Base-by-base conservation (phyloP, 1,284 basidiomycete species). In the Rugiboletus extremiorientalis region DNA sequence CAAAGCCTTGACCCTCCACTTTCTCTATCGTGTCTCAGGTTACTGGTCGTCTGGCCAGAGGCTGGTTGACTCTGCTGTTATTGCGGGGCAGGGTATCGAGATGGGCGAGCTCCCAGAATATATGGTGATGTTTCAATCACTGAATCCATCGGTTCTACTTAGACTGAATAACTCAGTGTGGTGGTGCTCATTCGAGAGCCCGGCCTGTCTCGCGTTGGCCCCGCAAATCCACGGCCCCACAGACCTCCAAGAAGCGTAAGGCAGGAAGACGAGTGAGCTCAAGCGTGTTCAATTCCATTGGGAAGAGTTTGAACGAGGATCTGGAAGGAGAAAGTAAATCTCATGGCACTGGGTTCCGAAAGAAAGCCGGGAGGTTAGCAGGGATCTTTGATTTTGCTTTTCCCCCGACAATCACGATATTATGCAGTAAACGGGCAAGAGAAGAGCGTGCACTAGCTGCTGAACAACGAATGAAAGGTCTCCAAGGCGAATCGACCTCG, bases 1-100 rank as follows among this genome's bases (percentile, higher is more conserved):
- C 36, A 6, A 43, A 22, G 6, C 27, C 14, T 41, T 69, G 50
- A 67, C 47, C 20, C 20, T 52, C 12, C 34, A n/a, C 14, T 30
- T 59, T 34, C 52, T 58, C 23, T 36, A n/a, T 47, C 52, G 36
- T 9, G 23, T 45, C 20, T 30, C 59, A 91, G 89, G 89, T 8
- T 89, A 87, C 64, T 92, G 89, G 88, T 92, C 90, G 20, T 84
- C 86, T 47, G 89, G 91, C 2, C 82, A 74, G 20, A 80, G 88
- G 41, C 76, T 92, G 11, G 76, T 76, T 3, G 89, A 91, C 69
- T 88, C 87, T 1, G 77, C 78, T 4, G 73, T 69, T 45, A 70
- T 89, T 12, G 70, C 72, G 1, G 81, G 84, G 14, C 72, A 81
- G 56, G 82, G 82, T 4, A 69, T 82, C 31, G 78, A 80, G 37